Evolutionary conservation across 164 flowering plant genomes (phyloP).

Genomic region (Malania oleifera): DNA sequence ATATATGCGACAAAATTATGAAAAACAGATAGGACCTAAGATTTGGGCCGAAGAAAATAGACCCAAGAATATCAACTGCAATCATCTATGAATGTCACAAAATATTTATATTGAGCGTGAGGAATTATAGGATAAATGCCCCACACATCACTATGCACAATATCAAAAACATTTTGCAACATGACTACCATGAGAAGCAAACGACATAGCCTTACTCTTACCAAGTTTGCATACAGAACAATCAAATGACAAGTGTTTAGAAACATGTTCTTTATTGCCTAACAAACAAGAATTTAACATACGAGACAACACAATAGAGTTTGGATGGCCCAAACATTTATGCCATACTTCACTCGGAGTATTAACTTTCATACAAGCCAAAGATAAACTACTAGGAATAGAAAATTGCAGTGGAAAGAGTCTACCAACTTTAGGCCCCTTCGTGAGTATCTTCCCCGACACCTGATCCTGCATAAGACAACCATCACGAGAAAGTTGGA

Average conservation of each 20-base stretch:
- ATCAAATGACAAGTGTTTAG: background rate
- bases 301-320: background rate
- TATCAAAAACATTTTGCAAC: background rate
- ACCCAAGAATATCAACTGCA: background rate
- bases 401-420: background rate
- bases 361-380: background rate
- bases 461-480: background rate
- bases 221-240: background rate
- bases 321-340: background rate
- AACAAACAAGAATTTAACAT: background rate
- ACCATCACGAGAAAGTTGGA: background rate
- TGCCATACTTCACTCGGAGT: background rate
- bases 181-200: background rate
- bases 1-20: background rate
- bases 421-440: too few relatives aligned
- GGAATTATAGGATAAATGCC: background rate
- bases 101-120: too few relatives aligned
- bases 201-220: background rate
- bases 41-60: background rate
- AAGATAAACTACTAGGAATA: background rate
- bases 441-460: too few relatives aligned
- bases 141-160: slow-evolving; percentile 1
- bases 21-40: background rate
- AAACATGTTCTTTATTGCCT: background rate
- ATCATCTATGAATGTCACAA: background rate